These are phyloP conservation scores for Ogataea wickerhamii DNA, from an alignment of 805 yeast genomes.

Conservation along the genomic window DNA sequence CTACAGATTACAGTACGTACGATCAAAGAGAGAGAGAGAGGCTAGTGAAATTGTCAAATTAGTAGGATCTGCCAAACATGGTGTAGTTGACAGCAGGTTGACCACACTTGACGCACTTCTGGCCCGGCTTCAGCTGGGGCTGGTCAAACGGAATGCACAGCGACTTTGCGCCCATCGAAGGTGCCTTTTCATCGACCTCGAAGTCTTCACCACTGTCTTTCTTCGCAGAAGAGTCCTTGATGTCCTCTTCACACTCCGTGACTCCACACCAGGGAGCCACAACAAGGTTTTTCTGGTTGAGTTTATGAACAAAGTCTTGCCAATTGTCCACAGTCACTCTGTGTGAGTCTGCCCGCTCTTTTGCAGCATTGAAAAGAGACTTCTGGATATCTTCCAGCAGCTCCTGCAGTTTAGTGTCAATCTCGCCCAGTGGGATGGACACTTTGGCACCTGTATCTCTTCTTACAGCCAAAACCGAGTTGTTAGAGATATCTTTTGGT, in stretches of 20 bases:
- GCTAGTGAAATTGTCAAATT: neutral
- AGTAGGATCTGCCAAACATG: constrained; percentile 97
- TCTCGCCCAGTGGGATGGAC: constrained; percentile 58
- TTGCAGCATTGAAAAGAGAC: constrained; percentile 73
- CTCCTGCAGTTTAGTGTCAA: constrained; percentile 66
- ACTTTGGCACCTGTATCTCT: constrained; percentile 84
- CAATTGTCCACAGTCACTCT: constrained; percentile 78
- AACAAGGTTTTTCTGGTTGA: constrained; percentile 87
- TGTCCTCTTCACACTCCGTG: constrained; percentile 92
- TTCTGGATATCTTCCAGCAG: constrained; percentile 79
- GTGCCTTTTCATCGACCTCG: constrained; percentile 92
- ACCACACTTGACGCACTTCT: constrained; percentile 86
- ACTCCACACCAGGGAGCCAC: constrained; percentile 98
- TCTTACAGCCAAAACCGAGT: constrained; percentile 83
- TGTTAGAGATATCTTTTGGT: constrained; percentile 85
- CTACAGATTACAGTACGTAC: no score
- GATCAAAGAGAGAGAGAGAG: no score
- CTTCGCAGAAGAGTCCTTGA: constrained; percentile 83
- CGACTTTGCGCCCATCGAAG: constrained; percentile 99
- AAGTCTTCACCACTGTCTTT: constrained; percentile 79
- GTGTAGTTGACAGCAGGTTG: constrained; percentile 75
- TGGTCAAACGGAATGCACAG: constrained; percentile 95
- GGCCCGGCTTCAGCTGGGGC: constrained; percentile 73
- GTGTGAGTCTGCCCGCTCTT: constrained; percentile 78
- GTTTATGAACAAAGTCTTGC: constrained; percentile 88